Evolutionary conservation across 2,329 filamentous ascomycete genomes (phyloP).

Genomic region (Polytolypa hystricis): DNA sequence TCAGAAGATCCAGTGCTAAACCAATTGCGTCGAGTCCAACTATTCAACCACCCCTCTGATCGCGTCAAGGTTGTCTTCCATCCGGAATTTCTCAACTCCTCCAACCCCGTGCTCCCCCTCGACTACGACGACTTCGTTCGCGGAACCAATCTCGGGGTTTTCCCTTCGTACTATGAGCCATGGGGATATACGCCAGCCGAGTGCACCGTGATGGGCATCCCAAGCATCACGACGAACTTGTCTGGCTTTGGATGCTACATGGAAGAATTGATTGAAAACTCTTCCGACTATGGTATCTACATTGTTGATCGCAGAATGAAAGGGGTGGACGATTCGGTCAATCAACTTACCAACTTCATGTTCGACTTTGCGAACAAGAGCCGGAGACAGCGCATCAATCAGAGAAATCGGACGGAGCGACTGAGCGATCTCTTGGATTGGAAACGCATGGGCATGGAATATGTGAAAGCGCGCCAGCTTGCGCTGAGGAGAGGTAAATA

Average conservation of each 20-base stretch:
- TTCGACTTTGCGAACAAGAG: constrained; percentile 90
- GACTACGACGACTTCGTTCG: constrained; percentile 99
- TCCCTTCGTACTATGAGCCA: constrained; percentile 96
- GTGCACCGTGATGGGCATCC: constrained; percentile 97
- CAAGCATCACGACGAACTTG: constrained; percentile 94
- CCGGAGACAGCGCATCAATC: constrained; percentile 93
- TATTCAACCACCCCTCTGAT: constrained; percentile 92
- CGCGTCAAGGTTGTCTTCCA: constrained; percentile 98
- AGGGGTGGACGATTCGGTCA: constrained; percentile 93
- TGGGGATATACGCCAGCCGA: constrained; percentile 98
- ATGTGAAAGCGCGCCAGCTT: constrained; percentile 91
- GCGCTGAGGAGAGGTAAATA: constrained; percentile 59
- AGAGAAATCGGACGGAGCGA: constrained; percentile 90
- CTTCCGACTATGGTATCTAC: constrained; percentile 95
- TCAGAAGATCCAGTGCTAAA: constrained; percentile 86
- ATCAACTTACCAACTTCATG: constrained; percentile 87
- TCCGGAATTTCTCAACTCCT: constrained; percentile 91
- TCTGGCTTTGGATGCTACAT: constrained; percentile 99
- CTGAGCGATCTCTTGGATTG: constrained; percentile 92
- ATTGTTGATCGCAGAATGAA: constrained; percentile 94
- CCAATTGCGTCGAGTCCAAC: constrained; percentile 87
- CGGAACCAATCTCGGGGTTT: constrained; percentile 89
- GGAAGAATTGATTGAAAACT: constrained; percentile 98
- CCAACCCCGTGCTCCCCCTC: constrained; percentile 86
- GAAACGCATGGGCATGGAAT: constrained; percentile 99